Conservation (phyloP, 2,329 filamentous ascomycete species). For the Talaromyces sp. region DNA sequence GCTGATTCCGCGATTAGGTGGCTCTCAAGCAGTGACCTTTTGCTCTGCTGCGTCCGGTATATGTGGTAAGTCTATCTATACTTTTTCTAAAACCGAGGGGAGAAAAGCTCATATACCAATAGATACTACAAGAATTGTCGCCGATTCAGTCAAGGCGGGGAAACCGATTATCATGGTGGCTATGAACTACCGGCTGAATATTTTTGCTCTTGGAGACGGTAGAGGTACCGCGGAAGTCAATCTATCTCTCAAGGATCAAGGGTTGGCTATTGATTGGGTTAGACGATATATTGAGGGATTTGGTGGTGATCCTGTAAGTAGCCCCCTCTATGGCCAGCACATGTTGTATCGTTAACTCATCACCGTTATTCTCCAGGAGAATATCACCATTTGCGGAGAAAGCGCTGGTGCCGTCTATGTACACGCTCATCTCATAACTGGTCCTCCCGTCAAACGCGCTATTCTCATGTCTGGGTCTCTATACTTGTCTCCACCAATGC, state of each 20-base stretch:
- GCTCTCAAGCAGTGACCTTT: conserved; percentile 44
- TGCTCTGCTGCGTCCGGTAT: conserved; percentile 39
- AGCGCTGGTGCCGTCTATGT: conserved; percentile 45
- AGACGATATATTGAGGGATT: conserved; percentile 36
- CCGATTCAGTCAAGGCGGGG: conserved; percentile 28
- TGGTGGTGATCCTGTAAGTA: conserved; percentile 35
- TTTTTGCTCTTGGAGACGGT: conserved; percentile 44
- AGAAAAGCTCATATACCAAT: neutral
- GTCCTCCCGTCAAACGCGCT: conserved; percentile 29
- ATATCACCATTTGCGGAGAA: conserved; percentile 43
- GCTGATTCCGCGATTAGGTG: conserved; percentile 22
- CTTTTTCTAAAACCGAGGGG: neutral
- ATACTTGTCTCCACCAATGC: conserved; percentile 41
- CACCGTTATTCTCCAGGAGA: conserved; percentile 21
- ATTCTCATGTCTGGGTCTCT: conserved; percentile 42
- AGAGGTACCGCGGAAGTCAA: conserved; percentile 31
- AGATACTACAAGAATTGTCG: conserved; percentile 35
- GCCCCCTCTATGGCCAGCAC: neutral
- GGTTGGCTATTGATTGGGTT: conserved; percentile 37
- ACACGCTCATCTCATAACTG: conserved; percentile 39
- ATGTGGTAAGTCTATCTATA: conserved; percentile 33
- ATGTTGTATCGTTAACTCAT: no score
- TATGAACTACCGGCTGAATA: conserved; percentile 42
- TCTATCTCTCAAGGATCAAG: conserved; percentile 36
- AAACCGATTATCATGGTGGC: conserved; percentile 41